Evolutionary conservation across 306 rosid genomes (phyloP).

Genomic region (Citrullus mucosospermus): DNA sequence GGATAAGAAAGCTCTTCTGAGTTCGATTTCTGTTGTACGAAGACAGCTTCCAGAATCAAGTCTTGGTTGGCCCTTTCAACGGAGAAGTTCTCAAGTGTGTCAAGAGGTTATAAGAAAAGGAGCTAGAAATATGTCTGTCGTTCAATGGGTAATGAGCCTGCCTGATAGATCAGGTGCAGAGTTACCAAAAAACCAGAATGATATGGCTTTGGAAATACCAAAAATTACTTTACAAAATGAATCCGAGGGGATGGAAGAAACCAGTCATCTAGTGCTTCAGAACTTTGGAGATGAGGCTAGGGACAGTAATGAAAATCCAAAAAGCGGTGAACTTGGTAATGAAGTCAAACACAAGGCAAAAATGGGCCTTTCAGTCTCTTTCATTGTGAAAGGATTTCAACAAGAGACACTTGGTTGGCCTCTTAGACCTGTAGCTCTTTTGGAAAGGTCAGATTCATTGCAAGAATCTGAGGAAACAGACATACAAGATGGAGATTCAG

Average conservation of each 20-base stretch:
- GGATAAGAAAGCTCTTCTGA: slow-evolving; percentile 11
- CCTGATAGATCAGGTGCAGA: slow-evolving; percentile 48
- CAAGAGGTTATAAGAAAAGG: slow-evolving; percentile 14
- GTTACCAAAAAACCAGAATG: not conserved
- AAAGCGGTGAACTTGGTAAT: not conserved
- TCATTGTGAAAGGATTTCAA: not conserved
- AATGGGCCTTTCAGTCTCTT: slow-evolving; percentile 3
- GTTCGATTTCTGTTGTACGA: slow-evolving; percentile 28
- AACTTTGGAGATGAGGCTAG: not conserved
- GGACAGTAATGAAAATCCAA: not conserved
- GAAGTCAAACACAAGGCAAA: not conserved
- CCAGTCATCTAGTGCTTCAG: not conserved
- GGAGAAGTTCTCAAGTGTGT: slow-evolving; percentile 13
- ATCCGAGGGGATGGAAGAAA: slow-evolving; percentile 15
- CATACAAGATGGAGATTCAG: not conserved
- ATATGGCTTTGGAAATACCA: not conserved
- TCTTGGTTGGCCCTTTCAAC: slow-evolving; percentile 78
- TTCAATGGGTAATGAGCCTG: slow-evolving; percentile 77
- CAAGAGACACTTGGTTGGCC: slow-evolving; percentile 5
- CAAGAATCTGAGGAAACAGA: not conserved
- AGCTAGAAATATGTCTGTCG: slow-evolving; percentile 52
- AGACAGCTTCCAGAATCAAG: slow-evolving; percentile 23
- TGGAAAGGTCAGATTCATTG: not conserved
- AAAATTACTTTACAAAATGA: slow-evolving; percentile 4
- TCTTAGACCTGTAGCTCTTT: not conserved